phyloP scores from a whole-genome alignment of 2,329 filamentous ascomycete species.

The Aspergillus neoniger region DNA sequence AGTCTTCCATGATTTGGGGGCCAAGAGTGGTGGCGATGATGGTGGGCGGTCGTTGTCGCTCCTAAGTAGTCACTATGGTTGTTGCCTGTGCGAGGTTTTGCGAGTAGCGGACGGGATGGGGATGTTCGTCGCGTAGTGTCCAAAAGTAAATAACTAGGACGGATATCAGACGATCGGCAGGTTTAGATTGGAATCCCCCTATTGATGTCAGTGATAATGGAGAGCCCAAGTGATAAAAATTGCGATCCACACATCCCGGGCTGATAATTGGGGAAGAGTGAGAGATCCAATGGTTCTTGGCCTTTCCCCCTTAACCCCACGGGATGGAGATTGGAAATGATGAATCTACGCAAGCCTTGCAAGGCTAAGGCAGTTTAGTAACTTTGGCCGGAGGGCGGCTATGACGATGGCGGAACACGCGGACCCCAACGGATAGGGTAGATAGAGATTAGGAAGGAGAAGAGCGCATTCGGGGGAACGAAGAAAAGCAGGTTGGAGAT shows the following conservation, averaged over 20 bases:
- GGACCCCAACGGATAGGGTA: background rate
- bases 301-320: background rate
- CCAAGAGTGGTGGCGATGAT: background rate
- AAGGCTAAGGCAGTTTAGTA: too few species aligned
- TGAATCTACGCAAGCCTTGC: background rate
- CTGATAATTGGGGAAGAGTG: background rate
- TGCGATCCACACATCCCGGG: background rate
- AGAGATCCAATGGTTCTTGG: background rate
- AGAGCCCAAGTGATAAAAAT: background rate
- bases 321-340: background rate
- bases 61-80: background rate
- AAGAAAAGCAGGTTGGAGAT: background rate
- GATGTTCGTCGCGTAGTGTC: background rate
- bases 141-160: background rate
- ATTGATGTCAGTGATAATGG: background rate
- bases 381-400: background rate
- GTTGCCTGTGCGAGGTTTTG: background rate
- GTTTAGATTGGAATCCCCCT: background rate
- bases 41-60: background rate
- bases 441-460: background rate
- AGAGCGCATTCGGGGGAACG: background rate
- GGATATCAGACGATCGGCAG: background rate
- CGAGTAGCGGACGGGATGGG: background rate
- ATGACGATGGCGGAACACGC: background rate
- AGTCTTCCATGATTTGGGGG: conserved; percentile 16